Evolutionary conservation across 495 filamentous ascomycete genomes (phyloP).

Genomic region (Talaromyces proteolyticus): DNA sequence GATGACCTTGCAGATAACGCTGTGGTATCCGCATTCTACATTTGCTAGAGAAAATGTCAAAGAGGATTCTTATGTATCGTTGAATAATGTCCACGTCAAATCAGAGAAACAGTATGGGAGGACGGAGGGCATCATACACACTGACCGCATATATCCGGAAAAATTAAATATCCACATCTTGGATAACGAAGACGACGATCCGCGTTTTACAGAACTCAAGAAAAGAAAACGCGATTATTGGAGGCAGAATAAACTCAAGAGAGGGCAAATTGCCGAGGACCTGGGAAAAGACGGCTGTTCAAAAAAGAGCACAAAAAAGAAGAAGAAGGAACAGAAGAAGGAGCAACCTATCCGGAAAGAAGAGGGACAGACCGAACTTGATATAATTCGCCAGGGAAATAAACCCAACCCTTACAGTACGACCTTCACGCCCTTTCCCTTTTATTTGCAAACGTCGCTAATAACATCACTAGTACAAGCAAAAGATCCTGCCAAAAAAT

Average conservation of each 20-base stretch:
- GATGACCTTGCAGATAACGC: constrained; percentile 63
- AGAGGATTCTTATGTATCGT: constrained; percentile 50
- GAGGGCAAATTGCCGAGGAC: constrained; percentile 24
- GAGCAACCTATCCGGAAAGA: constrained; percentile 22
- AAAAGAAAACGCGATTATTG: constrained; percentile 57
- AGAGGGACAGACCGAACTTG: constrained; percentile 24
- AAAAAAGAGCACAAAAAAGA: constrained; percentile 24
- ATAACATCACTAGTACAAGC: constrained; percentile 23
- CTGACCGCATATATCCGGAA: constrained; percentile 46
- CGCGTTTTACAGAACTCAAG: constrained; percentile 54
- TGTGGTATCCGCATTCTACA: constrained; percentile 63
- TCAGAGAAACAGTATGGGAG: constrained; percentile 35
- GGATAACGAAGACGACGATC: constrained; percentile 26
- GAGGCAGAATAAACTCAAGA: constrained; percentile 43
- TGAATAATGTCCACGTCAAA: constrained; percentile 73
- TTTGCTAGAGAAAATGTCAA: constrained; percentile 50
- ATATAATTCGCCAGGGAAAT: constrained; percentile 19
- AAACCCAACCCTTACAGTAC: constrained; percentile 31
- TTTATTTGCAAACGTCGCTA: constrained; percentile 5
- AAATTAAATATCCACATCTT: constrained; percentile 50
- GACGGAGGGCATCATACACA: constrained; percentile 69
- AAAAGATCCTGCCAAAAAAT: constrained; percentile 18
- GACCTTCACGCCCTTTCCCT: constrained; percentile 4
- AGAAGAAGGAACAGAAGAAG: constrained; percentile 25
- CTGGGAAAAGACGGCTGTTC: constrained; percentile 17